Base-by-base conservation (phyloP, 495 filamentous ascomycete genomes). In the Podospora didyma region DNA sequence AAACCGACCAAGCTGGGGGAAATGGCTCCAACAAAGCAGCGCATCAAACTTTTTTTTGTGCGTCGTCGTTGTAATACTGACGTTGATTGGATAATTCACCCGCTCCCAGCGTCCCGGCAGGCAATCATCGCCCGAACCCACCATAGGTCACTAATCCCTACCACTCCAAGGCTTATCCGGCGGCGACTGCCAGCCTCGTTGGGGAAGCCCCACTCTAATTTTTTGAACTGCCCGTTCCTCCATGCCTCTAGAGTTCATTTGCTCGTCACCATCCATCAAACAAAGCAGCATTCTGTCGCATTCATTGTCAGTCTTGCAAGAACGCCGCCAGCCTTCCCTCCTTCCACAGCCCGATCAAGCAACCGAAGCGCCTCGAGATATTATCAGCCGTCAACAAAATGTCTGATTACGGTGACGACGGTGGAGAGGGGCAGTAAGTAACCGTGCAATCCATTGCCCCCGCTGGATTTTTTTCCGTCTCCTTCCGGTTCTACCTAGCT, bases 371-470 rank as follows among this genome's bases (percentile, higher is more conserved):
- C 26, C 4, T 9, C 26, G 9, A 31, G 26, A 31, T 31, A 31
- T 4, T 9, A 3, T 31, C 26, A 31, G 9, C 26, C 26, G 26
- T 9, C 4, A 31, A 31, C 26, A 17, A 37, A 82, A 60, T 96
- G 91, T 95, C 90, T 68, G 91, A 96, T 76, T 90, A 86, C 74
- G 91, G 78, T 59, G 82, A 82, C 60, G 86, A 85, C 54, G 82
- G 73, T 62, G 71, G 55, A 52, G 71, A 68, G 56, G 64, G 54
- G 48, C 49, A 65, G 74, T 77, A 63, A 62, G 75, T 69, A 14
- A n/a, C 39, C 37, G 39, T 10, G 24, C 35, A 5, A 45, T 12
- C 24, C 42, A 28, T 56, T 35, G 62, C 58, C 49, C 17, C 22
- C 47, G 14, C 26, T 16, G 22, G 10, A 12, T 16, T 16, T 23